These are phyloP conservation scores for Ustilago trichophora DNA, from an alignment of 1,284 basidiomycete species.

Conservation along the genomic window DNA sequence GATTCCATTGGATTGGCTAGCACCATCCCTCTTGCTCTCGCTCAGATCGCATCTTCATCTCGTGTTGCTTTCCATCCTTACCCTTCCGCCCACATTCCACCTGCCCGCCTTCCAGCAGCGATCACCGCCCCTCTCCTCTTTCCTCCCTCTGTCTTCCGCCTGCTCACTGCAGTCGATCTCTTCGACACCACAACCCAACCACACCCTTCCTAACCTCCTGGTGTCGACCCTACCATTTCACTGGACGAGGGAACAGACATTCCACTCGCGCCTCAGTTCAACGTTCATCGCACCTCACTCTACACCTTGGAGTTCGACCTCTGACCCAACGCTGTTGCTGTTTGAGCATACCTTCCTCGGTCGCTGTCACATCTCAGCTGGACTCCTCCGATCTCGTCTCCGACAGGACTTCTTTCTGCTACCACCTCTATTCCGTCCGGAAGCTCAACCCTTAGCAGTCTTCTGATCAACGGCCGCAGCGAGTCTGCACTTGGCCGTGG, in stretches of 20 bases:
- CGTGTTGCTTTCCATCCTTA: neutral
- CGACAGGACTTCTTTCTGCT: too few species aligned
- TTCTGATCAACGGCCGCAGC: conserved; percentile 7
- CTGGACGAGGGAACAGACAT: too few species aligned
- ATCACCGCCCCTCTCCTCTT: neutral
- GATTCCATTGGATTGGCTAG: neutral
- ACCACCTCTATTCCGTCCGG: too few species aligned
- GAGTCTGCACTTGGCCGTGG: conserved; percentile 24
- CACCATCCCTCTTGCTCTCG: neutral
- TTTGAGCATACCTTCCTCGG: neutral
- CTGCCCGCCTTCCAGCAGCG: neutral
- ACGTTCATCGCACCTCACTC: neutral
- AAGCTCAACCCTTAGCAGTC: too few species aligned
- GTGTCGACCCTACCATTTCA: neutral
- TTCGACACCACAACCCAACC: too few species aligned
- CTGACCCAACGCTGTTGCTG: too few species aligned
- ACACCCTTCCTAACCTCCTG: neutral
- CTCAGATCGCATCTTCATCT: conserved; percentile 6
- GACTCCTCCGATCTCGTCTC: too few species aligned
- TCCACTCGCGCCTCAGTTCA: neutral
- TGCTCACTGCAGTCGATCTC: too few species aligned
- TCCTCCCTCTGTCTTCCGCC: neutral
- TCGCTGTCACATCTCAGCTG: too few species aligned
- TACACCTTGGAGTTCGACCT: neutral
- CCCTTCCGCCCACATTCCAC: too few species aligned